Base-by-base conservation (phyloP, 768 basidiomycete genomes). In the Calocera cornea region DNA sequence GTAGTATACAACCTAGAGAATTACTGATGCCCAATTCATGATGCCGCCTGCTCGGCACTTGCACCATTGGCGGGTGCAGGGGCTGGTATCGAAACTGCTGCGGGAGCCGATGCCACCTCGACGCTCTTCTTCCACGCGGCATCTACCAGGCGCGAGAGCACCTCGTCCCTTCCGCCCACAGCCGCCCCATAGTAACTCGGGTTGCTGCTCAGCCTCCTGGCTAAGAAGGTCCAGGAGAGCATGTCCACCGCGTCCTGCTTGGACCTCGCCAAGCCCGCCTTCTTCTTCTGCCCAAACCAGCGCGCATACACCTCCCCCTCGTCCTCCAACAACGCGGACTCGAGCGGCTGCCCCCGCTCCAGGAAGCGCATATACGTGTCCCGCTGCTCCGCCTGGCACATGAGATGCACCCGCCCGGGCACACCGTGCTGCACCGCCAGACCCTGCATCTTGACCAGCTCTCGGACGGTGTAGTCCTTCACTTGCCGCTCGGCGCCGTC, bases 361-460 rank as follows among this genome's bases (percentile, higher is more conserved):
- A 99, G 77, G 79, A 95, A 93, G 29, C 88, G 86, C 49, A 83
- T 83, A 74, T 92, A 87, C 16, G 87, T 87, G 69, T 92, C 90
- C 69, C 86, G 84, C 63, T 87, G 84, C 75, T 97, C 95, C 5
- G 86, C 80, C 71, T 93, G 95, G 76, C 95, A 97, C 74, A 99
- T 90, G 54, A 98, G 77, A 72, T 88, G 81, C 78, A 95, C 94
- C 67, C 82, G 81, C 11, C 79, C 80, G 0, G 80, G 72, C 29
- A 74, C 73, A 65, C 77, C 77, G 70, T 86, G 85, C 66, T 82
- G 83, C 14, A 92, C 83, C 2, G 94, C 94, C 34, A 86, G 84
- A 66, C 90, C 85, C 76, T 98, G 95, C 95, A 99, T 98, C 67
- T 85, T 86, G 64, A 90, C 86, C 38, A 99, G 77, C 71, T 98